Evolutionary conservation across 176 grass and related monocot genomes (phyloP).

Genomic region (Aegilops longissima): DNA sequence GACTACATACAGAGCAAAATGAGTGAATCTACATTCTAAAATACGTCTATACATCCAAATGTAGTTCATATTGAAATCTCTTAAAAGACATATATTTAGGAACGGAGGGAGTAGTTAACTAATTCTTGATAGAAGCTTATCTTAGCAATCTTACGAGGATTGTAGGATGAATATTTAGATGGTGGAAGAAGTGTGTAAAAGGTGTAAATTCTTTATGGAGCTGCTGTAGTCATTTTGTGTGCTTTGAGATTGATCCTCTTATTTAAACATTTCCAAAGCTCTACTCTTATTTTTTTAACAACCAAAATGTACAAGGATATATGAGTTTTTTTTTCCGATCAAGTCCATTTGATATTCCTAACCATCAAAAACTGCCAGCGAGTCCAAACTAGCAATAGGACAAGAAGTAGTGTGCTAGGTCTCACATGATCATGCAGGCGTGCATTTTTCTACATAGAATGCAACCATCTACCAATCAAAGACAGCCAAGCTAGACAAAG

Average conservation of each 20-base stretch:
- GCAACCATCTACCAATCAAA: slow-evolving; percentile 36
- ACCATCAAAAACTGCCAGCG: slow-evolving; percentile 7
- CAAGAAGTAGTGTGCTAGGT: slow-evolving; percentile 40
- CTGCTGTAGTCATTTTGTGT: neutral
- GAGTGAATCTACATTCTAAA: no score
- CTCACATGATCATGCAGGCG: slow-evolving; percentile 41
- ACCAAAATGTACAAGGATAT: neutral
- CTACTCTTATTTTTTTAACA: neutral
- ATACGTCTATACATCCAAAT: no score
- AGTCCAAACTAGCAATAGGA: slow-evolving; percentile 31
- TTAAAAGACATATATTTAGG: no score
- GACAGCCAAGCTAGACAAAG: slow-evolving; percentile 12
- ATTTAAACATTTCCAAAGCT: neutral
- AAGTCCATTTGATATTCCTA: neutral
- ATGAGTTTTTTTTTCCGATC: neutral
- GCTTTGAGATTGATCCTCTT: neutral
- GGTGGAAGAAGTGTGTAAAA: neutral
- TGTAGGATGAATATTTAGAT: neutral
- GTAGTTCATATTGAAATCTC: no score
- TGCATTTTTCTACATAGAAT: slow-evolving; percentile 42
- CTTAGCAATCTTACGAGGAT: neutral
- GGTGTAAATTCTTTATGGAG: neutral
- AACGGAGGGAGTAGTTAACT: neutral
- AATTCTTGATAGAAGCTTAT: neutral
- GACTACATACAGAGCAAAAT: no score